phyloP scores from a whole-genome alignment of 371 early-diverging fungal species.

The Chytridium lagenaria region DNA sequence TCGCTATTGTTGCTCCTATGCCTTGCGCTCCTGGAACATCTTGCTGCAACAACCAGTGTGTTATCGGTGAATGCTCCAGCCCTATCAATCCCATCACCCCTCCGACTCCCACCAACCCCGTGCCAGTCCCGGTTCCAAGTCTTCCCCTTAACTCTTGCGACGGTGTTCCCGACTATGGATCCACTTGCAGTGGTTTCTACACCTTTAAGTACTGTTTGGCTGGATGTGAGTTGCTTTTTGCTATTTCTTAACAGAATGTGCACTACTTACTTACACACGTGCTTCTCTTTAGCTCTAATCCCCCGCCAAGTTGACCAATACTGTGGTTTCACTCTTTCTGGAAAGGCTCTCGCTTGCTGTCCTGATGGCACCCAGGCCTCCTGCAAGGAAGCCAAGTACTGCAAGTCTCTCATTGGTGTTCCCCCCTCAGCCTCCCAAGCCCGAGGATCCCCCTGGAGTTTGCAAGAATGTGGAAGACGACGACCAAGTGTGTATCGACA shows the following conservation, averaged over 20 bases:
- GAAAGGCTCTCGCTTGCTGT: conserved; percentile 10
- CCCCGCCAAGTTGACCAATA: not conserved
- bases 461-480: conserved; percentile 12
- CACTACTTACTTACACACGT: too few species aligned
- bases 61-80: not conserved
- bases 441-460: not conserved
- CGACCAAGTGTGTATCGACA: conserved; percentile 2
- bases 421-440: not conserved
- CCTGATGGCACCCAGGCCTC: conserved; percentile 1
- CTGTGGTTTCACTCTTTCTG: not conserved
- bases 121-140: not conserved
- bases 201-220: conserved; percentile 18
- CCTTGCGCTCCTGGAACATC: conserved; percentile 18
- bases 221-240: conserved; percentile 12
- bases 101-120: not conserved
- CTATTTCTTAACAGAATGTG: too few species aligned
- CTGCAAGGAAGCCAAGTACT: conserved; percentile 12
- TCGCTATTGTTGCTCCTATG: not conserved
- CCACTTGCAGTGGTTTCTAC: conserved; percentile 3
- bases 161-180: conserved; percentile 12
- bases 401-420: conserved; percentile 1
- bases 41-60: conserved; percentile 28
- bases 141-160: conserved; percentile 11
- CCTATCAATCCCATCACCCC: not conserved
- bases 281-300: not conserved